phyloP scores from a whole-genome alignment of 495 filamentous ascomycete species.

The Melanomma pulvis-pyrius region DNA sequence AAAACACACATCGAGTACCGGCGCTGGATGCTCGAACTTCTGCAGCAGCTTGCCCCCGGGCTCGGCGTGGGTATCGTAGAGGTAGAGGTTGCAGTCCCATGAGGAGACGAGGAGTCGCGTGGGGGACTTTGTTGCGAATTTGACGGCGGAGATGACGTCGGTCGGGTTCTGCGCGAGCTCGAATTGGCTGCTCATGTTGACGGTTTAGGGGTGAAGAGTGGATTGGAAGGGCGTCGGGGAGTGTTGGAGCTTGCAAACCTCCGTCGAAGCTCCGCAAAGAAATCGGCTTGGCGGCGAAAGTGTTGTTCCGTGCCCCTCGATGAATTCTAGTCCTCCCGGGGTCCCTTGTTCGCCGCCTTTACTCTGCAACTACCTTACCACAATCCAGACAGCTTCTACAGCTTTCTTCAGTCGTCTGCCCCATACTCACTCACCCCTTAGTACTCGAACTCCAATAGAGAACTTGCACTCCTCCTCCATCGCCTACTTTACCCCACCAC shows the following conservation, averaged over 20 bases:
- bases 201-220: not conserved
- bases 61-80: constrained; percentile 75
- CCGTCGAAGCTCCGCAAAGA: constrained; percentile 5
- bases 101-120: constrained; percentile 83
- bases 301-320: not conserved
- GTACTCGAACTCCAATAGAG: no score
- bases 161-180: constrained; percentile 76
- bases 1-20: constrained; percentile 90
- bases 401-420: no score
- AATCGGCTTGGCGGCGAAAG: not conserved
- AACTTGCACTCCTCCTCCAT: no score
- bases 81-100: constrained; percentile 90
- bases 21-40: constrained; percentile 79
- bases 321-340: no score
- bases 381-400: not conserved
- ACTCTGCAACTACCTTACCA: not conserved
- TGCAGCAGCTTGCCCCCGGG: constrained; percentile 63
- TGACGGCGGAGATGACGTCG: constrained; percentile 84
- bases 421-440: no score
- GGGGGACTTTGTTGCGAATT: constrained; percentile 74
- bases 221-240: not conserved
- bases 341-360: constrained; percentile 6
- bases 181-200: constrained; percentile 52
- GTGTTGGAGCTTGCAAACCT: not conserved
- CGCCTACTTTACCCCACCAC: not conserved